A percentile compares a stretch with the other conserved stretches of the same genome.
Conservation (phyloP, 2,329 filamentous ascomycete genomes). For the Cladosporium sp. region DNA sequence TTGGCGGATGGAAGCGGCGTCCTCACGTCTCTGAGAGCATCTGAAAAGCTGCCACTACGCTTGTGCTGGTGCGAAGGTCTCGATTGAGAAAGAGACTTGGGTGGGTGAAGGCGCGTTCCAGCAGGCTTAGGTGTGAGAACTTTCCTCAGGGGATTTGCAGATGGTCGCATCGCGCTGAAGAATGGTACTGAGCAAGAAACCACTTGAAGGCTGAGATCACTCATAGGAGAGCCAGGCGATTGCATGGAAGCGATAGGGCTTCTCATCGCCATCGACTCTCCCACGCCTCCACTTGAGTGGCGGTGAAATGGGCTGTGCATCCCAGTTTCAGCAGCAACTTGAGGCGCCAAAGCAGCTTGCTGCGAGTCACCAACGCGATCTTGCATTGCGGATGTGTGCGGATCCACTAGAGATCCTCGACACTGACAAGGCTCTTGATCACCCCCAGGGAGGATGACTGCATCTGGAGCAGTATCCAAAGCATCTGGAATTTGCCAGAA, state of each 20-base stretch:
- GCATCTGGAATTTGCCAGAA: conserved; percentile 80
- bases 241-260: conserved; percentile 7
- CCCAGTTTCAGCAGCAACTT: conserved; percentile 8
- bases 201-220: conserved; percentile 51
- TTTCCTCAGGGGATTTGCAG: conserved; percentile 6
- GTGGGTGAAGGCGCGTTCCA: conserved; percentile 14
- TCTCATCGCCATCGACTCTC: background rate
- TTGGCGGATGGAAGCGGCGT: conserved; percentile 48
- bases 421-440: conserved; percentile 21
- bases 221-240: conserved; percentile 36
- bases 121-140: conserved; percentile 12
- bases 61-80: conserved; percentile 57
- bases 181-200: conserved; percentile 57
- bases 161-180: conserved; percentile 21
- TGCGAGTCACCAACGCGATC: conserved; percentile 12
- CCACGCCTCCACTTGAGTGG: conserved; percentile 5
- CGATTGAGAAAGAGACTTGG: conserved; percentile 5
- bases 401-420: background rate
- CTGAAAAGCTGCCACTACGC: conserved; percentile 80
- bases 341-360: conserved; percentile 9
- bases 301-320: conserved; percentile 1
- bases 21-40: conserved; percentile 70
- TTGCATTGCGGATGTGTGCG: background rate
- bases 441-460: conserved; percentile 72
- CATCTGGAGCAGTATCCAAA: conserved; percentile 49